Evolutionary conservation across 2,329 filamentous ascomycete species (phyloP), one percentile per base, ranked within the genome.

Genomic region (Colletotrichum trifolii): DNA sequence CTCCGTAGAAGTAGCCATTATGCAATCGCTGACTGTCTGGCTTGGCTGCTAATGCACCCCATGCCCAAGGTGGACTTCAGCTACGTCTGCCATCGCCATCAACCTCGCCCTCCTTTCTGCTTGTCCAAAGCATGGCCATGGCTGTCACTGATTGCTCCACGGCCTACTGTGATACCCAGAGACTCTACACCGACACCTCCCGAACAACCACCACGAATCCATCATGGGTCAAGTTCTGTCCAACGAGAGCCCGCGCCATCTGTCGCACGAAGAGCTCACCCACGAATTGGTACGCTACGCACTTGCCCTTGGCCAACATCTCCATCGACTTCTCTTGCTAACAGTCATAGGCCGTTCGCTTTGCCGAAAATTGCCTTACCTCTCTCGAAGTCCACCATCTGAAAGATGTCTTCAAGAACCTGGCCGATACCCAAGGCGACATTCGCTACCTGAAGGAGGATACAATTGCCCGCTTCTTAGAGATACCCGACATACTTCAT

Each of bases 361-460:
- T 93, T 74, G 89, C 87, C 60, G 84, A 87, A 64, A 89, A 88
- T 72, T 91, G 89, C 77, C 93, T 91, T 76, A 88, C 88, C 1
- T 84, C 88, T 1, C 82, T 93, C 60, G 91, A 94, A 76, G 80
- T 92, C 36, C 92, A 91, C 76, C 91, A 87, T 38, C 87, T 92
- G 76, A 89, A 89, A 70, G 87, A 91, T 73, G 90, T 92, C 72
- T 93, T 93, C 79, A 85, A 84, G 64, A 86, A 83, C 62, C 87
- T 93, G 17, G 89, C 91, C 68, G 90, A 93, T 70, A 77, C 83
- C 13, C 83, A 90, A 72, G 86, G 84, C 53, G 79, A 82, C 47
- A 78, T 92, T 50, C 82, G 82, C 55, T 91, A 92, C 73, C 84
- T 92, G 68, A 91, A 88, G 71, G 89, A 91, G 73, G 86, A 90